Evolutionary conservation across 2,329 filamentous ascomycete genomes (phyloP).

Genomic region (Fusarium keratoplasticum): DNA sequence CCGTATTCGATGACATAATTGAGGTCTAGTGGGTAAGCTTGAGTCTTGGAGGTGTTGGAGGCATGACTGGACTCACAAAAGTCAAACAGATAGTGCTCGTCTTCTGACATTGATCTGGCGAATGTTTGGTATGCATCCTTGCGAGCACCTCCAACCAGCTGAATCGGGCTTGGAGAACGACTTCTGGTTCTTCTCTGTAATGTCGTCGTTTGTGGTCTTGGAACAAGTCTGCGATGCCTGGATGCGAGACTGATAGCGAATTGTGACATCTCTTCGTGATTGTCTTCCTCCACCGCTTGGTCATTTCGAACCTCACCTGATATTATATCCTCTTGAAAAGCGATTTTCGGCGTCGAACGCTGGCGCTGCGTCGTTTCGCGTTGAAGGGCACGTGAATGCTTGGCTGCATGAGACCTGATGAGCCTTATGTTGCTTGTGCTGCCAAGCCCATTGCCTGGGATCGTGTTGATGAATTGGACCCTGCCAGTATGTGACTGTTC

Average conservation of each 20-base stretch:
- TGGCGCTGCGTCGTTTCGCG: neutral
- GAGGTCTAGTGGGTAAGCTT: neutral
- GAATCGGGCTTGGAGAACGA: neutral
- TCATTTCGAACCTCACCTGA: neutral
- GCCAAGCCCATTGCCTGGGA: neutral
- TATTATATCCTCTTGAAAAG: neutral
- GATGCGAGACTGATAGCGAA: too few species aligned
- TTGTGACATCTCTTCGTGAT: neutral
- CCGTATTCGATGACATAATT: conserved; percentile 11
- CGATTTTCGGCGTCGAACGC: neutral
- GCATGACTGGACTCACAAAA: neutral
- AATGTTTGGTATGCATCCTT: conserved; percentile 1
- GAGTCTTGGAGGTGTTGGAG: neutral
- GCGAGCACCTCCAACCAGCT: conserved; percentile 4
- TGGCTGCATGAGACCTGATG: conserved; percentile 17
- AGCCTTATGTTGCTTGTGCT: neutral
- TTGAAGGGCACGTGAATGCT: neutral
- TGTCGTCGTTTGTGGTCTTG: neutral
- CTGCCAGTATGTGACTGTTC: neutral
- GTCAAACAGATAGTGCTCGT: conserved; percentile 23
- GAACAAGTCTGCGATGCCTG: neutral
- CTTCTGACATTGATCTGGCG: conserved; percentile 12
- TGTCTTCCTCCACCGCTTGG: neutral
- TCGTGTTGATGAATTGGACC: conserved; percentile 12
- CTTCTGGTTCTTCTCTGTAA: neutral